A percentile compares a stretch with the other conserved stretches of the same genome.
phyloP scores from a whole-genome alignment of 1,284 basidiomycete genomes.

The Mycena citricolor region DNA sequence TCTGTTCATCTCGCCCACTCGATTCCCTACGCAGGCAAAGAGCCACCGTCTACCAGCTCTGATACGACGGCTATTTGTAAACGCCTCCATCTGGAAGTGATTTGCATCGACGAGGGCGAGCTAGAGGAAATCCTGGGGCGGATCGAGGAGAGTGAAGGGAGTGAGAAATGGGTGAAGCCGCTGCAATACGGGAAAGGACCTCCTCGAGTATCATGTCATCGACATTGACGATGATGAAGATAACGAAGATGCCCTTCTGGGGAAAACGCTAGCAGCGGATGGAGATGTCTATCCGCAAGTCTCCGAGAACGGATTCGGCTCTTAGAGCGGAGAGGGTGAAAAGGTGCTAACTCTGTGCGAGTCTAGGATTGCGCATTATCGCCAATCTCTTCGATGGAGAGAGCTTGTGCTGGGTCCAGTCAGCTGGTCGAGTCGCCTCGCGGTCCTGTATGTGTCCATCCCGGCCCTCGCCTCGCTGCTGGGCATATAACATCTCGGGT shows the following conservation, averaged over 20 bases:
- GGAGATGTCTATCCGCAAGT: background rate
- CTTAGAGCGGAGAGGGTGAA: conserved; percentile 1
- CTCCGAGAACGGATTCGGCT: conserved; percentile 7
- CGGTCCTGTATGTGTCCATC: conserved; percentile 36
- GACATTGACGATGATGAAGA: conserved; percentile 28
- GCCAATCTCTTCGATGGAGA: conserved; percentile 34
- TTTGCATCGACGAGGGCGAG: conserved; percentile 37
- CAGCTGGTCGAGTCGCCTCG: conserved; percentile 35
- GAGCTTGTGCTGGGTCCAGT: conserved; percentile 39
- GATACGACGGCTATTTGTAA: no score
- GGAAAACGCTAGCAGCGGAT: conserved; percentile 39
- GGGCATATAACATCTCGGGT: conserved; percentile 33
- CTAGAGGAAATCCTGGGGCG: conserved; percentile 39
- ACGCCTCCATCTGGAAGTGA: conserved; percentile 21
- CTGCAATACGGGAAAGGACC: conserved; percentile 35
- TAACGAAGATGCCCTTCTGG: conserved; percentile 40
- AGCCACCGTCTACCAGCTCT: no score
- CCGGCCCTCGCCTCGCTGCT: conserved; percentile 4
- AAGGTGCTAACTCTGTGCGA: conserved; percentile 35
- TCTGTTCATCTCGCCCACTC: no score
- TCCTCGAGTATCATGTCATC: conserved; percentile 13
- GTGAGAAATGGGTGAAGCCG: conserved; percentile 39
- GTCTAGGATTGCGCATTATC: conserved; percentile 30
- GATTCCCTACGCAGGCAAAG: no score
- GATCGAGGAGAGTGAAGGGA: conserved; percentile 44